A percentile compares a stretch with the other conserved stretches of the same genome.
phyloP scores from a whole-genome alignment of 371 early-diverging fungal species.

The Ecytonucleospora hepatopenaei region DNA sequence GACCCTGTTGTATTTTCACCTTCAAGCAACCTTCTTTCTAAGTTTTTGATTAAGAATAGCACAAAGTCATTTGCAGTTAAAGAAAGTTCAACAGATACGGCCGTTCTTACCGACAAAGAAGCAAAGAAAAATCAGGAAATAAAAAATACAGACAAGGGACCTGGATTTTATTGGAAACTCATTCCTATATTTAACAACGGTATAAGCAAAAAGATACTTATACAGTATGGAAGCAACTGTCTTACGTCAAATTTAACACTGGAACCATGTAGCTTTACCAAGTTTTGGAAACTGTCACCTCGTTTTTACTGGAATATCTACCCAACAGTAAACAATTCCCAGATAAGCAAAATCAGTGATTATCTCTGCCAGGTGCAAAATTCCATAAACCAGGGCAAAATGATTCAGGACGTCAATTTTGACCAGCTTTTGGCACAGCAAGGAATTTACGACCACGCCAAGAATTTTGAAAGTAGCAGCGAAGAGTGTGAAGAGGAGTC shows the following conservation, averaged over 20 bases:
- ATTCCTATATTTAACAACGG: neutral
- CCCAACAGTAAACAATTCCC: neutral
- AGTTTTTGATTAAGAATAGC: no score
- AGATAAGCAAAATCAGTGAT: neutral
- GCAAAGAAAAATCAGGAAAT: neutral
- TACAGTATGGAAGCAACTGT: neutral
- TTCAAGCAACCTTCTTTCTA: no score
- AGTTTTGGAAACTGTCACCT: neutral
- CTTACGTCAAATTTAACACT: neutral
- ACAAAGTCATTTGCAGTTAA: no score
- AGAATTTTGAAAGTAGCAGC: neutral
- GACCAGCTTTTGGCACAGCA: neutral
- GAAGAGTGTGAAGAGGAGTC: neutral
- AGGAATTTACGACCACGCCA: neutral
- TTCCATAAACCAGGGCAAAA: neutral
- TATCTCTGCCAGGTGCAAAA: neutral
- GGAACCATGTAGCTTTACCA: neutral
- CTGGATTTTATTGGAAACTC: conserved; percentile 11
- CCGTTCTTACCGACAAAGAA: neutral
- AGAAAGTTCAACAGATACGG: no score
- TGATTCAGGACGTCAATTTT: neutral
- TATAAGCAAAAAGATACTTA: neutral
- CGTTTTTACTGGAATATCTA: conserved; percentile 14
- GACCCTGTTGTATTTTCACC: no score
- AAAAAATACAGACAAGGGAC: neutral